Evolutionary conservation across 2,329 filamentous ascomycete genomes (phyloP).

Genomic region (Fusarium domesticum): DNA sequence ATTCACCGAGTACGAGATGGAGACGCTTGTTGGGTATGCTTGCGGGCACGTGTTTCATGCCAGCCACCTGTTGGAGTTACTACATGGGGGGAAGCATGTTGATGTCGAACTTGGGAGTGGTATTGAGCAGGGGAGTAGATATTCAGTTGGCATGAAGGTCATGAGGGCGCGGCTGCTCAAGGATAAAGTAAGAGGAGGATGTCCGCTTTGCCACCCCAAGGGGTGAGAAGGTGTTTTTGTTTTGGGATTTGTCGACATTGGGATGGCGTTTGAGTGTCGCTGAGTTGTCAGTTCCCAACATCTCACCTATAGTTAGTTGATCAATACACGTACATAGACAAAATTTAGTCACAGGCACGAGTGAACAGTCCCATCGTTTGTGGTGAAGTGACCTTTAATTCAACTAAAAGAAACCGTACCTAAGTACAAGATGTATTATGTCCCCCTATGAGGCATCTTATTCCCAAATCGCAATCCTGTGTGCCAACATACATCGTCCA

Average conservation of each 20-base stretch:
- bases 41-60: conserved; percentile 83
- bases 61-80: conserved; percentile 60
- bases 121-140: conserved; percentile 44
- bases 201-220: conserved; percentile 52
- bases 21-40: conserved; percentile 75
- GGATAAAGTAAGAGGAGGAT: conserved; percentile 65
- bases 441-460: conserved; percentile 18
- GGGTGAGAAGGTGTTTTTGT: conserved; percentile 13
- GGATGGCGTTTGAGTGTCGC: conserved; percentile 13
- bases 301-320: not conserved
- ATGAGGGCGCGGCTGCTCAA: conserved; percentile 77
- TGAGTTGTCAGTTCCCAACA: not conserved
- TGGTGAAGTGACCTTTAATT: conserved; percentile 11
- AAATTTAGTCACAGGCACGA: no score
- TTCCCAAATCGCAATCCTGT: conserved; percentile 24
- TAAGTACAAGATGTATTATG: conserved; percentile 29
- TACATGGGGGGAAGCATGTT: conserved; percentile 44
- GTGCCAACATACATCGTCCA: conserved; percentile 18
- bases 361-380: no score
- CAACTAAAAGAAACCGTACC: conserved; percentile 23
- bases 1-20: conserved; percentile 60
- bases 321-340: no score
- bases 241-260: conserved; percentile 8
- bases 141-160: conserved; percentile 81
- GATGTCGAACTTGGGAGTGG: conserved; percentile 48